These are phyloP conservation scores for Pseudognaphalium luteoalbum DNA, from an alignment of 129 eudicot genomes.

Conservation along the genomic window DNA sequence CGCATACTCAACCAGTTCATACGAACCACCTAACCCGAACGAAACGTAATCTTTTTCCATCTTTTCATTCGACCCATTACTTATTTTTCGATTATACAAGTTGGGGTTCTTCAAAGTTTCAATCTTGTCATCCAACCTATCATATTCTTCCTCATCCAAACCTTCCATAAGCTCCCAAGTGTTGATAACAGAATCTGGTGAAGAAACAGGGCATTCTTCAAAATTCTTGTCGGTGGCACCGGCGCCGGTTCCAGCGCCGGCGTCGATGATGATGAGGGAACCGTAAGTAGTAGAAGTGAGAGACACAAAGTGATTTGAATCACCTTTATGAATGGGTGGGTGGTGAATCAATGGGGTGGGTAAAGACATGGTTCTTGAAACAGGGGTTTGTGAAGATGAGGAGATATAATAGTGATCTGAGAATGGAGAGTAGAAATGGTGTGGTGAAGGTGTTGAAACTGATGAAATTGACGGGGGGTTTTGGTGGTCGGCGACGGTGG, in stretches of 20 bases:
- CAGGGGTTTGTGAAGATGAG: constrained; percentile 56
- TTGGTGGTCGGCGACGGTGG: constrained; percentile 31
- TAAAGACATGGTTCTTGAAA: constrained; percentile 67
- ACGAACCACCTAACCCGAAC: constrained; percentile 42
- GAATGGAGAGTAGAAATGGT: constrained; percentile 39
- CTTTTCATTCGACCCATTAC: constrained; percentile 30
- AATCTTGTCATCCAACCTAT: constrained; percentile 4
- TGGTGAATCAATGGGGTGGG: constrained; percentile 85
- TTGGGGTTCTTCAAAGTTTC: constrained; percentile 16
- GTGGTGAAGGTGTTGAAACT: constrained; percentile 45
- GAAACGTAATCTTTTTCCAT: constrained; percentile 36
- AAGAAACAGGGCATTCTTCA: constrained; percentile 39
- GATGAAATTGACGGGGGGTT: constrained; percentile 46
- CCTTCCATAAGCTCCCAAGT: constrained; percentile 99
- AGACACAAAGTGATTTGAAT: constrained; percentile 80
- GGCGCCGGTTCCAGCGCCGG: constrained; percentile 17
- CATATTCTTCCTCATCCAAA: constrained; percentile 53
- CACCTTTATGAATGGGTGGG: constrained; percentile 73
- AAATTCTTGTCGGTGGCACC: constrained; percentile 17
- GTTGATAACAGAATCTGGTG: constrained; percentile 89
- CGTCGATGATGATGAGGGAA: constrained; percentile 52
- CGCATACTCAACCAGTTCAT: constrained; percentile 55
- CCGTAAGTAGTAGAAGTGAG: constrained; percentile 96
- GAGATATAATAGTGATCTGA: constrained; percentile 41
- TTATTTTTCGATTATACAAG: constrained; percentile 14